Percentiles rank a stretch among this genome's conserved stretches.
Evolutionary conservation across 2,329 filamentous ascomycete genomes (phyloP).

Genomic region (Penicillium sp.): DNA sequence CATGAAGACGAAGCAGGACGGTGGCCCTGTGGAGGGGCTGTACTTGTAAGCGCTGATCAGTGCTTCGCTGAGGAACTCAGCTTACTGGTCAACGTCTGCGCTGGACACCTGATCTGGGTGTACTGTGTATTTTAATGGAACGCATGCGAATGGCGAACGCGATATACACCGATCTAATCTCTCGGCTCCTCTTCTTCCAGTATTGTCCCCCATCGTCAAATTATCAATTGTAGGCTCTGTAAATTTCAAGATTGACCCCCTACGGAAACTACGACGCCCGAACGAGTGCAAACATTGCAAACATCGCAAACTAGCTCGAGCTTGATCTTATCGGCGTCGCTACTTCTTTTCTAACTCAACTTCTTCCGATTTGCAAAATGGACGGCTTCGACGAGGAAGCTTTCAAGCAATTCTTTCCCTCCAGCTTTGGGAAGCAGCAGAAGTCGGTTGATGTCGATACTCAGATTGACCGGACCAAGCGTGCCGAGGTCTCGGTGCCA

Average conservation of each 20-base stretch:
- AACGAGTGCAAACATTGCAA: conserved; percentile 26
- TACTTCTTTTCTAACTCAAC: conserved; percentile 8
- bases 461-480: conserved; percentile 76
- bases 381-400: conserved; percentile 47
- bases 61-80: conserved; percentile 6
- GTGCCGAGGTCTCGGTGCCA: conserved; percentile 47
- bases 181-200: neutral
- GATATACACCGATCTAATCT: neutral
- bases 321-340: conserved; percentile 13
- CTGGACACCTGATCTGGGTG: conserved; percentile 5
- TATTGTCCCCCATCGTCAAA: neutral
- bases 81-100: neutral
- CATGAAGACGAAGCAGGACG: conserved; percentile 97
- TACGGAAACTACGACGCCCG: neutral
- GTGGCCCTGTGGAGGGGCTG: conserved; percentile 87
- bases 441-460: conserved; percentile 70
- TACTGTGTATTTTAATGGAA: conserved; percentile 29
- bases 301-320: conserved; percentile 28
- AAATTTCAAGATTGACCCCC: neutral
- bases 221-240: neutral
- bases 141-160: conserved; percentile 2
- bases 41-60: conserved; percentile 70
- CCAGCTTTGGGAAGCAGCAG: conserved; percentile 79
- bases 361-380: conserved; percentile 27
- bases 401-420: conserved; percentile 65